A percentile compares a stretch with the other conserved stretches of the same genome.
These are phyloP conservation scores for Adansonia madagascariensis DNA, from an alignment of 441 rosid species.

Conservation along the genomic window DNA sequence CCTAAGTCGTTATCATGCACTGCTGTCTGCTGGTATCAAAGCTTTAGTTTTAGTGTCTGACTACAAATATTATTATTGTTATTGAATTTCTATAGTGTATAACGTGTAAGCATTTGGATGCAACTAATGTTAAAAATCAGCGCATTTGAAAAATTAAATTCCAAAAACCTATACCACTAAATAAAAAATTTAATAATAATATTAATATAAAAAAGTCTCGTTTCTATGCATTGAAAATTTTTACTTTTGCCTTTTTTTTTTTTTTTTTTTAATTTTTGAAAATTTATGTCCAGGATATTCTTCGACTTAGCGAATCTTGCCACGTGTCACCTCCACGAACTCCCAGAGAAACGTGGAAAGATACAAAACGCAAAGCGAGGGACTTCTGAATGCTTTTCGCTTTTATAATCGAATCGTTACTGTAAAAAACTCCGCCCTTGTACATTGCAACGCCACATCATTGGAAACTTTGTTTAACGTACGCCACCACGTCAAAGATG, in stretches of 20 bases:
- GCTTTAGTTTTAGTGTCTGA: too few relatives aligned
- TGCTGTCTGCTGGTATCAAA: too few relatives aligned
- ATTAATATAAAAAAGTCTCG: too few relatives aligned
- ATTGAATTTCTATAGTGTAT: too few relatives aligned
- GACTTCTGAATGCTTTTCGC: not conserved
- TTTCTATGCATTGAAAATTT: too few relatives aligned
- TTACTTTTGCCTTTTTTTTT: not conserved
- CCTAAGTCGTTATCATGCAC: too few relatives aligned
- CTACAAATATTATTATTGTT: too few relatives aligned
- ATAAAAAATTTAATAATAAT: too few relatives aligned
- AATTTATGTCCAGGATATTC: not conserved
- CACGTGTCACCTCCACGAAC: not conserved
- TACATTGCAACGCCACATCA: not conserved
- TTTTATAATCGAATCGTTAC: not conserved
- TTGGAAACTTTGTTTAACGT: not conserved
- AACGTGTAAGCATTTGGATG: too few relatives aligned
- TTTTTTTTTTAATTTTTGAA: not conserved
- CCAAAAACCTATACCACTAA: too few relatives aligned
- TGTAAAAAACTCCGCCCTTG: not conserved
- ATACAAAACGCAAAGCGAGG: not conserved
- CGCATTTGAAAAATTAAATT: too few relatives aligned
- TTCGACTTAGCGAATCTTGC: not conserved
- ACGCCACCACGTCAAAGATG: not conserved
- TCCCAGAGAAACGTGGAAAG: not conserved
- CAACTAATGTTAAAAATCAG: too few relatives aligned